Conservation (phyloP, 345 rosid genomes). For the Populus davidiana region DNA sequence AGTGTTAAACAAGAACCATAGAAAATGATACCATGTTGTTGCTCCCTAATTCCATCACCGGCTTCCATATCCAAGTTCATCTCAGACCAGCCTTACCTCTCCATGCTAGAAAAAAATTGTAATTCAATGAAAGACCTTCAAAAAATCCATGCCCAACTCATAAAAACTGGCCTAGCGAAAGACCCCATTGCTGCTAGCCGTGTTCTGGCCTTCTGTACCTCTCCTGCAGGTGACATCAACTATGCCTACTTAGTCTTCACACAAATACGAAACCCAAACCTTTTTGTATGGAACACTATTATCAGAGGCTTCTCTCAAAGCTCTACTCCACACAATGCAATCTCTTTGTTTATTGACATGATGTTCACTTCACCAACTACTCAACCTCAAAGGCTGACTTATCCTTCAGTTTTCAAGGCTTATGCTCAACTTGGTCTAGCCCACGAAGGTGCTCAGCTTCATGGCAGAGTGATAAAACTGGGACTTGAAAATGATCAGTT, state of each 20-base stretch:
- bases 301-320: constrained; percentile 71
- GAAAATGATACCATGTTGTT: constrained; percentile 24
- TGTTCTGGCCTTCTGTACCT: constrained; percentile 56
- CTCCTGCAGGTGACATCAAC: constrained; percentile 55
- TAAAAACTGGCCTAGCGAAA: constrained; percentile 61
- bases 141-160: constrained; percentile 58
- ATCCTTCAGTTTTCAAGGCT: constrained; percentile 81
- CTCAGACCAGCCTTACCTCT: constrained; percentile 41
- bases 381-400: constrained; percentile 64
- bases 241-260: constrained; percentile 59
- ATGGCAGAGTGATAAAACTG: constrained; percentile 58
- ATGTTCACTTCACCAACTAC: constrained; percentile 27
- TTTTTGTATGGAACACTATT: constrained; percentile 68
- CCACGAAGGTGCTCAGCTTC: constrained; percentile 57
- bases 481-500: constrained; percentile 64
- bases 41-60: constrained; percentile 26
- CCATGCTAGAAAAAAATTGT: constrained; percentile 50
- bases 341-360: constrained; percentile 58
- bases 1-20: background rate
- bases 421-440: constrained; percentile 52
- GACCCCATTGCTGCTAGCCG: constrained; percentile 57
- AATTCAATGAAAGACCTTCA: constrained; percentile 57
- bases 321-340: constrained; percentile 48
- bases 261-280: constrained; percentile 44
- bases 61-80: constrained; percentile 31